Evolutionary conservation across 140 eudicot species (phyloP), one percentile per base, ranked within the genome.

Genomic region (Erigeron philadelphicus): DNA sequence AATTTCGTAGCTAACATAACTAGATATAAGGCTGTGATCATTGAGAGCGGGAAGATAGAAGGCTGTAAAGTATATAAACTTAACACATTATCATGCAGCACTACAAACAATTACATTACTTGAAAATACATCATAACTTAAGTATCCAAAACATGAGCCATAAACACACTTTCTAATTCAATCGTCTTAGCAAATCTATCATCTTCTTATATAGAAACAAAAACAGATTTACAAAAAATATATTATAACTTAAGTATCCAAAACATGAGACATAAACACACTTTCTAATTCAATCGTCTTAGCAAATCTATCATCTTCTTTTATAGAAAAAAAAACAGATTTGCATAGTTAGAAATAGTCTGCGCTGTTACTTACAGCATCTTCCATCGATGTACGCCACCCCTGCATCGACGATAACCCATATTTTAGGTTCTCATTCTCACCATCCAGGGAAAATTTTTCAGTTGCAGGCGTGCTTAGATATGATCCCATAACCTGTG

Each of bases 351-450:
- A 69, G 16, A 50, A 3, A 76, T 16, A 70, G 45, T 9, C 50
- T 13, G 55, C 46, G 11, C 13, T 71, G 61, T 48, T 67, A 78
- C 88, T 89, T 84, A 94, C 99, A 77, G 97, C 99, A 80, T 94
- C 99, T 80, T 94, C 99, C 99, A 94, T 94, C 8, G 95, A 79
- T 41, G 97, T 65, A 9, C 99, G 97, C 99, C 99, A 94, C 13
- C 99, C 99, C 68, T 94, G 97, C 97, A 89, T 94, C 53, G 97
- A 80, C 58, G 99, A 94, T 66, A 85, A 25, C n/a, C 99, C 99
- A 80, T 83, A 89, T 78, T 79, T 81, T 48, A 89, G 82, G 64
- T 75, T 78, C 46, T 76, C 85, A 74, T 87, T 87, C 75, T 80
- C 97, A 74, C 97, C 99, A 89, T 89, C 99, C 70, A 80, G 86